Evolutionary conservation across 805 yeast species (phyloP).

Genomic region (Ogataea kodamae): DNA sequence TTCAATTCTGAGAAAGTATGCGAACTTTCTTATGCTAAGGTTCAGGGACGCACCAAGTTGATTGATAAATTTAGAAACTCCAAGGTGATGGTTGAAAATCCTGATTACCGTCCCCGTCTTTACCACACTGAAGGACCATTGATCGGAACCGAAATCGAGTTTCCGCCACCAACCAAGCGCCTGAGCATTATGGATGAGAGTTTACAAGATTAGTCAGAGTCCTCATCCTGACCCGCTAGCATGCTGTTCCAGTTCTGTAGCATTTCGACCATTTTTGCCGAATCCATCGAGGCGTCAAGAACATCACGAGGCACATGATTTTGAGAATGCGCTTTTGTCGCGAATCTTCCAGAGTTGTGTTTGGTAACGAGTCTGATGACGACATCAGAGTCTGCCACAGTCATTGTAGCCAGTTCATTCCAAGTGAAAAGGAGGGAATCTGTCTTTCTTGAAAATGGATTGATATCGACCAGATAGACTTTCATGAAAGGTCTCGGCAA

Average conservation of each 20-base stretch:
- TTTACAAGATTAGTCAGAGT: conserved; percentile 2
- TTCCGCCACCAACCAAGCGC: conserved; percentile 35
- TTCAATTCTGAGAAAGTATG: conserved; percentile 49
- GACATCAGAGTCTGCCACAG: conserved; percentile 35
- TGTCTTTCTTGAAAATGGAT: conserved; percentile 76
- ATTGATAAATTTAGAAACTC: conserved; percentile 48
- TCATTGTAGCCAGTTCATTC: conserved; percentile 60
- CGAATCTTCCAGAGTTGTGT: conserved; percentile 71
- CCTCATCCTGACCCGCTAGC: conserved; percentile 20
- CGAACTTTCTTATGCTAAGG: conserved; percentile 49
- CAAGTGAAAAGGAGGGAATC: conserved; percentile 80
- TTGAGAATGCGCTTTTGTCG: conserved; percentile 79
- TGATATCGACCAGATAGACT: conserved; percentile 76
- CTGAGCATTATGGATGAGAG: conserved; percentile 1
- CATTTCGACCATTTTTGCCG: conserved; percentile 66
- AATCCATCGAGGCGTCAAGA: conserved; percentile 74
- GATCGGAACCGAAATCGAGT: conserved; percentile 41
- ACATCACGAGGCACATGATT: conserved; percentile 90
- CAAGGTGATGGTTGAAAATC: conserved; percentile 43
- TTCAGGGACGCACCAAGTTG: conserved; percentile 45
- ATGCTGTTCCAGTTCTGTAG: conserved; percentile 52
- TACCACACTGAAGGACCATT: conserved; percentile 41
- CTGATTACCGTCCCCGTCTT: conserved; percentile 46
- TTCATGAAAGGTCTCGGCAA: conserved; percentile 69
- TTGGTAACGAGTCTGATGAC: conserved; percentile 66